Evolutionary conservation across 495 filamentous ascomycete genomes (phyloP), one percentile per base, ranked within the genome.

Genomic region (Aspergillus biplanus): DNA sequence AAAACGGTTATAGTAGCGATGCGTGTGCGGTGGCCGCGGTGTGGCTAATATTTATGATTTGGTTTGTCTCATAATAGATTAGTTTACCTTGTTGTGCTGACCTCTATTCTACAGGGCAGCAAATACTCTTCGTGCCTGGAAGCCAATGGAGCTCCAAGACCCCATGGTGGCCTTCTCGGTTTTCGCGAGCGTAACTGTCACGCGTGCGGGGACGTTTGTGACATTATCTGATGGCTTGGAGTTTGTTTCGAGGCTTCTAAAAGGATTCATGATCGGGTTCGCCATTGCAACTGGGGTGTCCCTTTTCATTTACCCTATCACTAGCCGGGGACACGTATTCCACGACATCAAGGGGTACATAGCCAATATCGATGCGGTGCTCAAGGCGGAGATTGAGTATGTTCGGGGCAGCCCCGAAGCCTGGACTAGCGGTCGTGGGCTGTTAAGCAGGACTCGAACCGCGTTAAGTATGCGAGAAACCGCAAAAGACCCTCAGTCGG

Each of bases 41-140:
- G 4, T 95, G 90, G 90, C 80, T 95, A 1, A 89, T 93, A 65
- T 81, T 85, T 65, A 85, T 88, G 71, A 90, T 92, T 31, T 95
- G 86, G 78, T 66, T 85, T 33, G 79, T 82, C 27, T 6, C 31
- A 52, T 86, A 85, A 13, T 15, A 31, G 15, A 5, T 8, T 1
- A 56, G 56, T 32, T 16, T 15, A 15, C 13, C 1, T 32, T 8
- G n/a, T 34, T 7, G 7, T 52, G 6, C 35, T 55, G 39, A 54
- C 55, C 4, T 42, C 61, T 67, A 76, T 1, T 58, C 0, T 31
- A 9, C 33, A 75, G 73, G 73, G 68, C 21, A 7, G 66, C 71
- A 5, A 77, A 77, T 31, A 69, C 72, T 1, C 54, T 90, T 0
- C 84, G 88, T 15, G 88, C 89, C 6, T 85, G 86, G 63, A 76